Percentiles rank a stretch among this genome's conserved stretches.
phyloP scores from a whole-genome alignment of 75 land plant species.

The Ceratopteris richardii region DNA sequence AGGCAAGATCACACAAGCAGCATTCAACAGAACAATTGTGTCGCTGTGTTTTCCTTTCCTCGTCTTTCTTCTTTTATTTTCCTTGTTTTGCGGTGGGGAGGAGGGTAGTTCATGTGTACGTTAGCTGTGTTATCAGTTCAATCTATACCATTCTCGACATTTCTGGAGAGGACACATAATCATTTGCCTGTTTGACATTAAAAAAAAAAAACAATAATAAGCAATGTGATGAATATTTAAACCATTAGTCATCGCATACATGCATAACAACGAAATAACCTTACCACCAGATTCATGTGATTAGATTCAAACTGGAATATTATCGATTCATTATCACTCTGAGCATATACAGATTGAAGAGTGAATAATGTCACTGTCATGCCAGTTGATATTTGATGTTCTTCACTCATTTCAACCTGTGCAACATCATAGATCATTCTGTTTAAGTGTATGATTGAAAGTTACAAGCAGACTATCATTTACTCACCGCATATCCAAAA shows the following conservation, averaged over 20 bases:
- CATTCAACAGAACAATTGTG: no score
- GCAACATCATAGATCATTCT: conserved; percentile 5
- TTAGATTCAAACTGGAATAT: conserved; percentile 89
- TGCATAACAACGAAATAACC: neutral
- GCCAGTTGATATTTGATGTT: conserved; percentile 68
- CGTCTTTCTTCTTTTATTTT: no score
- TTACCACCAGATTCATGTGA: conserved; percentile 67
- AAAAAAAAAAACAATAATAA: neutral
- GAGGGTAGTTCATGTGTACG: no score
- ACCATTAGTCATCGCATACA: neutral
- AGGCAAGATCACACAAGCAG: no score
- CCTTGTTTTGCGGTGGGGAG: no score
- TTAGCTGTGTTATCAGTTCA: no score
- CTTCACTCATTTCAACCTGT: conserved; percentile 83
- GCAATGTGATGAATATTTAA: neutral
- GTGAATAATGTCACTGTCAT: conserved; percentile 79
- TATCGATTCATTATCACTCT: conserved; percentile 73
- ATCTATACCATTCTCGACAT: conserved; percentile 65
- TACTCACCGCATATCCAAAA: conserved; percentile 84
- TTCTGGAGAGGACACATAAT: conserved; percentile 65
- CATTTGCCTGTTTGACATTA: conserved; percentile 42
- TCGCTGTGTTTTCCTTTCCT: no score
- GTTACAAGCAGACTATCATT: neutral
- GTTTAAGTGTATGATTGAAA: neutral
- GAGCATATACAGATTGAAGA: conserved; percentile 83